Conservation (phyloP, 2,329 filamentous ascomycete species). For the Lasiodiplodia gonubiensis region DNA sequence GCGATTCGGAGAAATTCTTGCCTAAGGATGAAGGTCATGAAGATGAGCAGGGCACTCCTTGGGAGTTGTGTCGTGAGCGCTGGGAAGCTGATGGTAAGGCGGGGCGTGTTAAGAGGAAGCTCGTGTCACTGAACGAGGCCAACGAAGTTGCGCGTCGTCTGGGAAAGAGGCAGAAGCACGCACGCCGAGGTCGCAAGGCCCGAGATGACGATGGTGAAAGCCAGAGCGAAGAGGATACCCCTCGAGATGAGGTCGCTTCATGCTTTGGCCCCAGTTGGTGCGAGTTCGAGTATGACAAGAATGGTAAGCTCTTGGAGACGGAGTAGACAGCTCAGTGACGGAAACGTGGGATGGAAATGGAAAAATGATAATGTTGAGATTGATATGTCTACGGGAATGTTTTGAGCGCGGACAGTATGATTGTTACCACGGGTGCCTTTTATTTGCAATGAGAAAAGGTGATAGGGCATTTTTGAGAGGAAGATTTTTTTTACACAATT, state of each 20-base stretch:
- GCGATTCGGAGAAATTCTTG: slow-evolving; percentile 33
- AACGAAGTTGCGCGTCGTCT: slow-evolving; percentile 65
- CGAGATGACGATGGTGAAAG: background rate
- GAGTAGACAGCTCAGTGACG: background rate
- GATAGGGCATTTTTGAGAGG: background rate
- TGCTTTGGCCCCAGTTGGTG: slow-evolving; percentile 10
- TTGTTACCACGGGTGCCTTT: background rate
- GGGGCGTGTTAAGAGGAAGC: slow-evolving; percentile 52
- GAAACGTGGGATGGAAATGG: too few species aligned
- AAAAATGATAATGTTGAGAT: background rate
- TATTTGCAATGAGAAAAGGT: background rate
- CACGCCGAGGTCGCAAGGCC: background rate
- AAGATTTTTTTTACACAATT: background rate
- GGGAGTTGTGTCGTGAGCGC: slow-evolving; percentile 45
- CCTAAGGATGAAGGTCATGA: slow-evolving; percentile 27
- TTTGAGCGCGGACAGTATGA: background rate
- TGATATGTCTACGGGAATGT: background rate
- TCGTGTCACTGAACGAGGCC: slow-evolving; percentile 64
- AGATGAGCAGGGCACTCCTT: slow-evolving; percentile 34
- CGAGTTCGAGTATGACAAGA: slow-evolving; percentile 1
- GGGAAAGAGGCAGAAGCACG: slow-evolving; percentile 34
- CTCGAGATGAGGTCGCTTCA: background rate
- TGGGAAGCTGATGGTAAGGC: slow-evolving; percentile 33
- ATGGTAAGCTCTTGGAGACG: background rate
- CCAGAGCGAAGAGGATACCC: background rate